Conservation (phyloP, 1,139 yeast genomes). For the Yamadazyma trypodendri region DNA sequence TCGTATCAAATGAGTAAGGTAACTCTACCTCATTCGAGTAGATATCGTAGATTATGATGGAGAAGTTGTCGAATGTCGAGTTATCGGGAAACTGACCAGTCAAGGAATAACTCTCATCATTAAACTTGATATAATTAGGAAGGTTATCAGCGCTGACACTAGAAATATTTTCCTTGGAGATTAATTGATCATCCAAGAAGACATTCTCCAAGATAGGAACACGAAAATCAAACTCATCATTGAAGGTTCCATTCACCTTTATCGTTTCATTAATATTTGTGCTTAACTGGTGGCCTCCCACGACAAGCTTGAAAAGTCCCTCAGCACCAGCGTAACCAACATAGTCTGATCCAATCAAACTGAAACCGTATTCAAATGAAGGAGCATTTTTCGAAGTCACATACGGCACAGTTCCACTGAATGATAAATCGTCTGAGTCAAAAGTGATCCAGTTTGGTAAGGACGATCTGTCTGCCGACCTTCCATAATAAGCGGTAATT, state of each 20-base stretch:
- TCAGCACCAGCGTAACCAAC: slow-evolving; percentile 72
- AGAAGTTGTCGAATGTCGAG: slow-evolving; percentile 45
- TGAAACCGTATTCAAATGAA: slow-evolving; percentile 68
- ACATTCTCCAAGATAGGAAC: slow-evolving; percentile 61
- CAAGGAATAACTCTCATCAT: slow-evolving; percentile 42
- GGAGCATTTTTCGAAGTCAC: slow-evolving; percentile 88
- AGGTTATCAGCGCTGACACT: slow-evolving; percentile 45
- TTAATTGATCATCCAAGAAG: slow-evolving; percentile 55
- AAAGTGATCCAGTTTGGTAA: slow-evolving; percentile 88
- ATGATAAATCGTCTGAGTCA: slow-evolving; percentile 59
- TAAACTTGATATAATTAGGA: slow-evolving; percentile 61
- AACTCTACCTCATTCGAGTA: slow-evolving; percentile 65
- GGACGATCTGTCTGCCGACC: slow-evolving; percentile 77
- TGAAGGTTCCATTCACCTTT: slow-evolving; percentile 65
- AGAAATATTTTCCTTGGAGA: slow-evolving; percentile 54
- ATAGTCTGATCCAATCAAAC: slow-evolving; percentile 77
- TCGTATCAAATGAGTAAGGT: slow-evolving; percentile 50
- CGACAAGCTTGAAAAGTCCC: slow-evolving; percentile 66
- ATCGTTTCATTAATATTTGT: slow-evolving; percentile 56
- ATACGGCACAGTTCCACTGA: slow-evolving; percentile 85
- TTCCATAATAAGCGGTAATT: slow-evolving; percentile 77
- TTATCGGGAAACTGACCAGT: slow-evolving; percentile 59
- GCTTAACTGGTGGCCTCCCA: slow-evolving; percentile 86
- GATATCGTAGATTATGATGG: slow-evolving; percentile 58
- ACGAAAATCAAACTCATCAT: slow-evolving; percentile 49